Conservation (phyloP, 441 rosid species). For the Arabidopsis hybrid region DNA sequence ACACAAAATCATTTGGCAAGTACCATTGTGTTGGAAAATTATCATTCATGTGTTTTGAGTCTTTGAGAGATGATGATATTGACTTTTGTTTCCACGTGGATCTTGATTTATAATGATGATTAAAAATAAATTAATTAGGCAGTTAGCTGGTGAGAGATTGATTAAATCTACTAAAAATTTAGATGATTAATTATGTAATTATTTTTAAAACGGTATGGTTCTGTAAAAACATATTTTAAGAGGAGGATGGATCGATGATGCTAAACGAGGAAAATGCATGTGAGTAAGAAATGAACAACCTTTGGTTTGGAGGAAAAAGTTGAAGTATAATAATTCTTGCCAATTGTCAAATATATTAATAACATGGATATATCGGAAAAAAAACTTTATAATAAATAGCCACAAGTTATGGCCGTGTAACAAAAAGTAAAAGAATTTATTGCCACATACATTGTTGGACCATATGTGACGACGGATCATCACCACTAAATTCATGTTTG, state of each 20-base stretch:
- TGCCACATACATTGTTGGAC: conserved; percentile 33
- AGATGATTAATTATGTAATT: not conserved
- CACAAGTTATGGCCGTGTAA: conserved; percentile 23
- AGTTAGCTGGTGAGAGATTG: conserved; percentile 40
- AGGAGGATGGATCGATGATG: conserved; percentile 11
- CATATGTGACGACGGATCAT: conserved; percentile 14
- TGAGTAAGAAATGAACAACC: conserved; percentile 23
- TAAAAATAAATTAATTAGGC: conserved; percentile 1
- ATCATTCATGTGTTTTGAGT: conserved; percentile 12
- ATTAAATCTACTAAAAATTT: conserved; percentile 16
- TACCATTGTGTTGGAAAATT: conserved; percentile 22
- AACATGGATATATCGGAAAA: not conserved
- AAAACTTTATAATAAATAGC: conserved; percentile 24
- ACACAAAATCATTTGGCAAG: conserved; percentile 36
- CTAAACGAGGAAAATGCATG: conserved; percentile 6
- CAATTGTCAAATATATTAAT: not conserved
- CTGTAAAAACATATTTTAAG: conserved; percentile 1
- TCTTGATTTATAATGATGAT: conserved; percentile 10
- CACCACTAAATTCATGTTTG: conserved; percentile 5
- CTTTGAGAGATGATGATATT: conserved; percentile 33
- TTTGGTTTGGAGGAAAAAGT: not conserved
- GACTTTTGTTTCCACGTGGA: conserved; percentile 38
- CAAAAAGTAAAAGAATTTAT: conserved; percentile 12
- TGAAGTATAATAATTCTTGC: conserved; percentile 3
- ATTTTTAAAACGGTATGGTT: not conserved